Evolutionary conservation across 805 yeast genomes (phyloP).

Genomic region (Grigorovia humatica): DNA sequence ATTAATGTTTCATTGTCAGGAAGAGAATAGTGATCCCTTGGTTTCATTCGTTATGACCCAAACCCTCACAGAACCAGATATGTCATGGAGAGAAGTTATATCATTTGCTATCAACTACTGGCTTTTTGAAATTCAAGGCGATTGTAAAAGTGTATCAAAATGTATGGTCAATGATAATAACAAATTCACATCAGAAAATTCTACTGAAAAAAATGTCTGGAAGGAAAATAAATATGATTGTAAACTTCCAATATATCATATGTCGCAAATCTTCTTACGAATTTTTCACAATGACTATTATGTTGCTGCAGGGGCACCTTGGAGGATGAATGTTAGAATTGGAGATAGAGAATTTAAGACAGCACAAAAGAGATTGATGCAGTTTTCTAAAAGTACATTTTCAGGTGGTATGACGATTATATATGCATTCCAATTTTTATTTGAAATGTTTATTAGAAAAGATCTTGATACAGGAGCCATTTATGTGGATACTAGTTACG

Average conservation of each 20-base stretch:
- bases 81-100: conserved; percentile 62
- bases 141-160: conserved; percentile 7
- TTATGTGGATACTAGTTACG: conserved; percentile 28
- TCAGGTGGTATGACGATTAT: conserved; percentile 45
- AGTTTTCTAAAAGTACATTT: conserved; percentile 25
- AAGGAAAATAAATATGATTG: conserved; percentile 26
- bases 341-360: conserved; percentile 40
- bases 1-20: conserved; percentile 62
- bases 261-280: conserved; percentile 62
- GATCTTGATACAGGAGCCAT: conserved; percentile 24
- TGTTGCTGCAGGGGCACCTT: conserved; percentile 72
- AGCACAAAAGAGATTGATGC: conserved; percentile 36
- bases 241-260: conserved; percentile 57
- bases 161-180: conserved; percentile 1
- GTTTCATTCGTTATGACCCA: conserved; percentile 6
- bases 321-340: conserved; percentile 61
- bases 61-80: conserved; percentile 17
- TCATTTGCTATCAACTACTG: conserved; percentile 64
- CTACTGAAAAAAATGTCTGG: conserved; percentile 15
- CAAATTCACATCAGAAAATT: not conserved
- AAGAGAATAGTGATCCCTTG: conserved; percentile 37
- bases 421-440: conserved; percentile 51
- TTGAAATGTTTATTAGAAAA: conserved; percentile 48
- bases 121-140: conserved; percentile 30
- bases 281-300: conserved; percentile 71